These are phyloP conservation scores for Phytopythium sindhum DNA, from an alignment of 352 stramenopile genomes.

Conservation along the genomic window DNA sequence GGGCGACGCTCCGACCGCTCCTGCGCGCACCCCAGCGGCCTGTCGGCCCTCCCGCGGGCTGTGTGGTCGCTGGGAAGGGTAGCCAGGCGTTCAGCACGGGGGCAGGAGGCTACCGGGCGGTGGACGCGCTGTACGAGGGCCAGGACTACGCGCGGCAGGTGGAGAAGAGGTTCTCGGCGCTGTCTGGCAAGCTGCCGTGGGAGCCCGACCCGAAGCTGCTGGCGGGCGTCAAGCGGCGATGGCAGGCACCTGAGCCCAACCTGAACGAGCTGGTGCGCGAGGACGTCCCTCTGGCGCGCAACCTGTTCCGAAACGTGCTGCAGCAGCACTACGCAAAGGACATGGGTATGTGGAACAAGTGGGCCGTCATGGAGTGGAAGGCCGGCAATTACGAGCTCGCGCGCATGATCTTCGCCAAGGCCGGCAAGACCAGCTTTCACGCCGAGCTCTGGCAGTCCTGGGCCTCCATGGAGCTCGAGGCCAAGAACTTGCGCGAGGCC, in stretches of 20 bases:
- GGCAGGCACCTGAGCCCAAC: conserved; percentile 55
- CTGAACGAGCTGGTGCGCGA: conserved; percentile 83
- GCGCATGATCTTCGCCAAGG: conserved; percentile 84
- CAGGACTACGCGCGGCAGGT: conserved; percentile 65
- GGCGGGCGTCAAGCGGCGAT: conserved; percentile 48
- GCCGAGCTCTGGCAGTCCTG: conserved; percentile 79
- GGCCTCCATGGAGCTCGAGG: conserved; percentile 81
- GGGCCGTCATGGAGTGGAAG: conserved; percentile 88
- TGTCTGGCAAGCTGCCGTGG: conserved; percentile 77
- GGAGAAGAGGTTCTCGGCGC: conserved; percentile 74
- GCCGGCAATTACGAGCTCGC: conserved; percentile 77
- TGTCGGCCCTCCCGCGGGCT: background rate
- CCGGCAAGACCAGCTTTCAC: conserved; percentile 70
- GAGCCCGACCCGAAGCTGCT: conserved; percentile 65
- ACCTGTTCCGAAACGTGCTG: conserved; percentile 78
- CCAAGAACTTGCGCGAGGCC: conserved; percentile 69
- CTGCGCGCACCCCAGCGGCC: background rate
- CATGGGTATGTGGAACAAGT: conserved; percentile 92
- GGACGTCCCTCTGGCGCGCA: conserved; percentile 62
- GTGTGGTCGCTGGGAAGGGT: background rate
- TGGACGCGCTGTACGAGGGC: conserved; percentile 62
- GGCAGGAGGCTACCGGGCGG: conserved; percentile 12
- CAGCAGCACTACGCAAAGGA: conserved; percentile 76
- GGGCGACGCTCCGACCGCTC: conserved; percentile 1
- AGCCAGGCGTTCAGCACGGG: conserved; percentile 6